A percentile compares a stretch with the other conserved stretches of the same genome.
Conservation (phyloP, 495 filamentous ascomycete genomes). For the Penicillium mononematosum region DNA sequence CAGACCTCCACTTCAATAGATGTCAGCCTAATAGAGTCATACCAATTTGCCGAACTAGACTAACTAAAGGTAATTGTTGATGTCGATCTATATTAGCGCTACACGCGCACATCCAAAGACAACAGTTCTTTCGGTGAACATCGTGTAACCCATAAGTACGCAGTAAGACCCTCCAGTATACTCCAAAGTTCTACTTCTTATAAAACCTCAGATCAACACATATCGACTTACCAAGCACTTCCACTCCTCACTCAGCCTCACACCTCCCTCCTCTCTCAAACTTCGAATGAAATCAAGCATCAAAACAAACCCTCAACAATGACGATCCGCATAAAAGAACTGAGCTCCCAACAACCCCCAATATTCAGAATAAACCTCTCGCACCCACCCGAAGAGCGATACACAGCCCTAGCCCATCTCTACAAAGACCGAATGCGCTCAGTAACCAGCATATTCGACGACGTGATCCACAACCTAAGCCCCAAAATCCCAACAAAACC, state of each 20-base stretch:
- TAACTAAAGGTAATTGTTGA: neutral
- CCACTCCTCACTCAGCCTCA: neutral
- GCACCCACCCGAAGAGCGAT: slow-evolving; percentile 54
- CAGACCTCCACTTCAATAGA: slow-evolving; percentile 1
- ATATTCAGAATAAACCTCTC: slow-evolving; percentile 58
- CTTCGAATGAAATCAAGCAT: neutral
- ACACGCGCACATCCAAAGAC: neutral
- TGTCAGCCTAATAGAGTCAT: neutral
- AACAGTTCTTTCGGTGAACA: neutral
- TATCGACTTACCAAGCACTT: neutral
- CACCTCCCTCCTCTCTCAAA: neutral
- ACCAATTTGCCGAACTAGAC: neutral
- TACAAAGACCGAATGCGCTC: slow-evolving; percentile 42
- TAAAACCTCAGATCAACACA: neutral
- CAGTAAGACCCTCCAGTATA: neutral
- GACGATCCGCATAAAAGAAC: neutral
- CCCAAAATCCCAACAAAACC: slow-evolving; percentile 26
- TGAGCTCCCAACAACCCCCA: slow-evolving; percentile 26
- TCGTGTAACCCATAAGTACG: neutral
- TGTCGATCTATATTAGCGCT: neutral
- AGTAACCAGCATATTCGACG: slow-evolving; percentile 51
- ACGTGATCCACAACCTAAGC: slow-evolving; percentile 29
- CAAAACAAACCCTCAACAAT: slow-evolving; percentile 4
- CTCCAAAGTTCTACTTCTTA: neutral
- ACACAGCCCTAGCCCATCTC: slow-evolving; percentile 45